Base-by-base conservation (phyloP, 2,329 filamentous ascomycete genomes). In the Botrytis medusae region DNA sequence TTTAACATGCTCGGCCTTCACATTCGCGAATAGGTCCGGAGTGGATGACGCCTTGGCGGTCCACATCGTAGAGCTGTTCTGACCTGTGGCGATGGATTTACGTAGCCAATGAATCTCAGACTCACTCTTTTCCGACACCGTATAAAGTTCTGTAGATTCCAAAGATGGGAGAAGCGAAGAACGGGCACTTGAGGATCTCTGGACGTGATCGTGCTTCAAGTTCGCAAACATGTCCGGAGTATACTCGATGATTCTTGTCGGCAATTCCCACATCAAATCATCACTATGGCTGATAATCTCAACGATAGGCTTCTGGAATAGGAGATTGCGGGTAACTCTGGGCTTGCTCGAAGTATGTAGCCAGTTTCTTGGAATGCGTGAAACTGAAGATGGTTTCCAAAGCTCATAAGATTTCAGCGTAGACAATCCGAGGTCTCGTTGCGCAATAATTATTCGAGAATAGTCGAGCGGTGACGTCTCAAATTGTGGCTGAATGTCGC, bases 381-480 rank as follows among this genome's bases (percentile, higher is more conserved):
- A 32, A 25, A 20, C n/a, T 14, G 46, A 4, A 42, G 29, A 44
- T 32, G 48, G 34, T 42, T 72, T 37, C 70, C 61, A 72, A 25
- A 72, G 61, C 61, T 72, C 61, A 22, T 5, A 34, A 42, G 61
- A 72, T 67, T 34, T 18, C 10, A 72, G 14, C 22, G 18, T 20
- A 20, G 44, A 37, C 0, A 59, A 32, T 42, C 34, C 8, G 14
- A 44, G 32, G n/a, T 14, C 46, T 5, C 20, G 4, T 20, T 51
- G 63, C 25, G 16, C 22, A 48, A n/a, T 6, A 18, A 40, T 8
- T 67, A 32, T 51, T 51, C 44, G 63, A n/a, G 25, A 42, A n/a
- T 46, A 34, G 1, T 37, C 32, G 6, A 32, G 34, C 14, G n/a
- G 14, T 8, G n/a, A 32, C 12, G 25, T 25, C 44, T 48, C 63